Base-by-base conservation (phyloP, 139 green algal species). In the Volvox africanus region DNA sequence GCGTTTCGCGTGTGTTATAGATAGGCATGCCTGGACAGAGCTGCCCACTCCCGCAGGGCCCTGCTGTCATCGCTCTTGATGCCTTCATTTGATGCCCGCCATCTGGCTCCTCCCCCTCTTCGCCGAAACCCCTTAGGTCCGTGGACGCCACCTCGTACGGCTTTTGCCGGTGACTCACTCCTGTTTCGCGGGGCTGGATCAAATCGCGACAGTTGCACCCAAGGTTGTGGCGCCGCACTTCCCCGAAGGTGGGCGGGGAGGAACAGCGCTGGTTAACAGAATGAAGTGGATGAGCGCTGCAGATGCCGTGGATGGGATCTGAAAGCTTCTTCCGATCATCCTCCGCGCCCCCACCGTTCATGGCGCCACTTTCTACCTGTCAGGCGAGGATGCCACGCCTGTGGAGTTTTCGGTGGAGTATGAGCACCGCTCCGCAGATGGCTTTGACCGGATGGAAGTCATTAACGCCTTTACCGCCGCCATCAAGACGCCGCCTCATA, bases 331-430 rank as follows among this genome's bases (percentile, higher is more conserved):
- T 73, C 11, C 24, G 65, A 9, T 73, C 65, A 73, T 30, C 65
- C 65, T 44, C 44, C 44, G 12, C 24, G n/a, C 30, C 33, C 17
- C 0, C 26, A 0, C 55, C 80, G 21, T 24, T 24, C 65, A 73
- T 73, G 62, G 65, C 65, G 3, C 65, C 65, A 6, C 65, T 73
- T 73, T 16, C 65, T 55, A 73, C 16, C 65, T 16, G 2, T 1
- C 85, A 94, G 87, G 35, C 44, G 89, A 93, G 28, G 88, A 84
- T 75, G 86, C 61, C 0, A 69, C 80, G 32, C 44, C 68, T 1
- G 73, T 93, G 26, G 61, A 89, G 67, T 96, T 94, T 91, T 90
- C 91, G 0, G 93, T 95, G n/a, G 94, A 95, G 65, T 93, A 95
- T 77, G 94, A 96, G 91, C 93, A 94, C 89, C 91, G 94, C 67